Evolutionary conservation across 768 basidiomycete genomes (phyloP).

Genomic region (Cyathus striatus): DNA sequence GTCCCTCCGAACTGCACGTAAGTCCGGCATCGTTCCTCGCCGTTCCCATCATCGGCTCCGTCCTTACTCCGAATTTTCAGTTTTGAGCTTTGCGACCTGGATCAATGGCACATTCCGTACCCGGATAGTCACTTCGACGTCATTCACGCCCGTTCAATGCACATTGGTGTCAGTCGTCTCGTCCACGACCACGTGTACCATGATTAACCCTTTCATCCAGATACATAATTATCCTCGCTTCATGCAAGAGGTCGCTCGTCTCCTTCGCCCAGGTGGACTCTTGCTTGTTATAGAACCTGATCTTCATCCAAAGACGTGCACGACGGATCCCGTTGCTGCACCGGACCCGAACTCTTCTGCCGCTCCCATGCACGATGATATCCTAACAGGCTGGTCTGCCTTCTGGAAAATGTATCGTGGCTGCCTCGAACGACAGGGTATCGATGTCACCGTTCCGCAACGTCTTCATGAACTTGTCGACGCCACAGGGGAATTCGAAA

Average conservation of each 20-base stretch:
- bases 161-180: constrained; percentile 49
- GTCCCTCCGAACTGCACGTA: constrained; percentile 75
- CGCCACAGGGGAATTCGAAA: constrained; percentile 48
- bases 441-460: constrained; percentile 56
- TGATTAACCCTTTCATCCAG: constrained; percentile 25
- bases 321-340: constrained; percentile 1
- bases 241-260: constrained; percentile 54
- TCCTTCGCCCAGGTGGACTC: constrained; percentile 68
- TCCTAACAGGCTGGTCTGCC: constrained; percentile 46
- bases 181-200: constrained; percentile 3
- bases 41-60: constrained; percentile 1
- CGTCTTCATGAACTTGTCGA: constrained; percentile 47
- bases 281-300: constrained; percentile 63
- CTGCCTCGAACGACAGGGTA: constrained; percentile 43
- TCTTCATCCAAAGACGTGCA: constrained; percentile 30
- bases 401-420: constrained; percentile 60
- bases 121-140: constrained; percentile 60
- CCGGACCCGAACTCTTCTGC: not conserved
- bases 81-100: constrained; percentile 69
- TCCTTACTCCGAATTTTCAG: constrained; percentile 24
- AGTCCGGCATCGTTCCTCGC: constrained; percentile 20
- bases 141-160: constrained; percentile 65
- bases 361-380: constrained; percentile 5
- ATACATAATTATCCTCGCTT: constrained; percentile 59
- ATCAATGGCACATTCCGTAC: constrained; percentile 57